A percentile compares a stretch with the other conserved stretches of the same genome.
These are phyloP conservation scores for Phytophthora multivora DNA, from an alignment of 352 stramenopile genomes.

Conservation along the genomic window DNA sequence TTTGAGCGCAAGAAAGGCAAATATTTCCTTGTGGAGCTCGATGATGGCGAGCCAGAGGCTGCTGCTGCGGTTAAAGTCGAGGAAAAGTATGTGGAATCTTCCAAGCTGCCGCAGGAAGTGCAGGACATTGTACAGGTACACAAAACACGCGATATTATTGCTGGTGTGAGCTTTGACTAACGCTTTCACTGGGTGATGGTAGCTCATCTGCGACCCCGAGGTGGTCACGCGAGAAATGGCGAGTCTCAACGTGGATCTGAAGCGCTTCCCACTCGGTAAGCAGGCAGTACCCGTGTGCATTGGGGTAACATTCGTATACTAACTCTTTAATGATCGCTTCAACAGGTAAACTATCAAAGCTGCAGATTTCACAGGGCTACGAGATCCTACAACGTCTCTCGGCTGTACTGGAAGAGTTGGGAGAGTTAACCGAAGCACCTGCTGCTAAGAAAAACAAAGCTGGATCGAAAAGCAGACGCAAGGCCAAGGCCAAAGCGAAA, in stretches of 20 bases:
- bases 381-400: conserved; percentile 58
- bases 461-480: conserved; percentile 25
- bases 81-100: conserved; percentile 29
- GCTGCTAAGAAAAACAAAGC: conserved; percentile 20
- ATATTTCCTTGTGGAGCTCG: conserved; percentile 70
- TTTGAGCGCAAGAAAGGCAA: conserved; percentile 61
- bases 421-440: conserved; percentile 28
- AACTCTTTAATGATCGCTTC: neutral
- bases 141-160: neutral
- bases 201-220: conserved; percentile 62
- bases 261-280: conserved; percentile 54
- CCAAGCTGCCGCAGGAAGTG: conserved; percentile 37
- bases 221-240: conserved; percentile 53
- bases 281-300: neutral
- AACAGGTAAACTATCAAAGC: conserved; percentile 51
- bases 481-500: conserved; percentile 32
- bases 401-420: conserved; percentile 43
- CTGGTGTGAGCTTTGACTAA: neutral
- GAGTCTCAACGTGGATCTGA: conserved; percentile 55
- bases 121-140: conserved; percentile 48
- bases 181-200: neutral
- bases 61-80: conserved; percentile 31
- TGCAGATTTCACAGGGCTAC: conserved; percentile 70
- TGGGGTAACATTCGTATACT: neutral
- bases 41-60: conserved; percentile 41